Conservation (phyloP, 805 yeast genomes). For the Schwanniomyces occidentalis region DNA sequence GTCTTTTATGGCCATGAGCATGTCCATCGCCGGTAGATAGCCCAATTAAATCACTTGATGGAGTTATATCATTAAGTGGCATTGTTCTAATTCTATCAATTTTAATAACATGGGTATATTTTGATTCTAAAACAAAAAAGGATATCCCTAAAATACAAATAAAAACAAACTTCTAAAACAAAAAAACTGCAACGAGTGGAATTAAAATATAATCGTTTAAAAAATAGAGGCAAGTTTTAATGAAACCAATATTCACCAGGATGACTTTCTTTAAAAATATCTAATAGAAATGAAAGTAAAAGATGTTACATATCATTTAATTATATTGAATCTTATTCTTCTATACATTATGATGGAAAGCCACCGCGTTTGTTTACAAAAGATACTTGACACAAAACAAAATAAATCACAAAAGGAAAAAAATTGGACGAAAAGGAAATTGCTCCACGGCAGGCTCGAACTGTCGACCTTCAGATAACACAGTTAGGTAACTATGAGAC, state of each 20-base stretch:
- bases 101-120: neutral
- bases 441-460: constrained; percentile 51
- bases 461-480: constrained; percentile 48
- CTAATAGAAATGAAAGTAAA: no score
- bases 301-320: no score
- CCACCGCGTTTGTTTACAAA: constrained; percentile 6
- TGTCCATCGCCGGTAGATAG: constrained; percentile 2
- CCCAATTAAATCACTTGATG: constrained; percentile 4
- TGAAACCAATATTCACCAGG: no score
- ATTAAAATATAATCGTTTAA: no score
- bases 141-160: no score
- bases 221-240: no score
- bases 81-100: constrained; percentile 8
- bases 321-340: no score
- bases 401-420: no score
- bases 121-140: no score
- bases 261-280: no score
- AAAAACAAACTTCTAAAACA: neutral
- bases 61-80: constrained; percentile 15
- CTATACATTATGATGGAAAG: no score
- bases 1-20: constrained; percentile 12
- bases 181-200: no score
- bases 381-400: neutral
- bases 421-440: constrained; percentile 19
- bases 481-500: constrained; percentile 22